These are phyloP conservation scores for Austroboletus sp. DNA, from an alignment of 1,284 basidiomycete species.

Conservation along the genomic window DNA sequence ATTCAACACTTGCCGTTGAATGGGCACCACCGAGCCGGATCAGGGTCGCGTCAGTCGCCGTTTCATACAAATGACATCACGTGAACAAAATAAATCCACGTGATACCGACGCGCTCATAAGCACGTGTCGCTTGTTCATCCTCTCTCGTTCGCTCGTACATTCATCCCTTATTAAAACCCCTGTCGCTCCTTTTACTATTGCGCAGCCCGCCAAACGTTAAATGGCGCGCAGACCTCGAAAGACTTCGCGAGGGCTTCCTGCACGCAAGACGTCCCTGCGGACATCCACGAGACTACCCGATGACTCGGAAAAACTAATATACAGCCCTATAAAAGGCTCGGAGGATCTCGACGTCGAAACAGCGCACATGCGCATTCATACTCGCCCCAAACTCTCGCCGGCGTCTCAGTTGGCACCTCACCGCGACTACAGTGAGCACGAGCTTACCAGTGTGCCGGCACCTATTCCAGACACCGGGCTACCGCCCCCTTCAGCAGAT, in stretches of 20 bases:
- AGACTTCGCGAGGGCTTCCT: slow-evolving; percentile 2
- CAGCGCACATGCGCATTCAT: slow-evolving; percentile 2
- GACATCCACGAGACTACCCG: slow-evolving; percentile 1
- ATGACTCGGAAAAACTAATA: slow-evolving; percentile 26
- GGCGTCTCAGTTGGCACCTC: slow-evolving; percentile 7
- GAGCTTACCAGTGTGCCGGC: slow-evolving; percentile 46
- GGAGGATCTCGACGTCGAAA: background rate
- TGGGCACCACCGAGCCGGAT: too few species aligned
- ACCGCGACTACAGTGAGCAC: slow-evolving; percentile 27
- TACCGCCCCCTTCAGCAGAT: slow-evolving; percentile 19
- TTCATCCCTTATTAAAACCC: slow-evolving; percentile 7
- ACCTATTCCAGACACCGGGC: slow-evolving; percentile 48
- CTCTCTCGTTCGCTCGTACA: slow-evolving; percentile 2
- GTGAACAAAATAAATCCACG: slow-evolving; percentile 30
- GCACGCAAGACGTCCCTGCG: slow-evolving; percentile 15
- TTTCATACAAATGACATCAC: background rate
- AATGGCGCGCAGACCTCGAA: slow-evolving; percentile 21
- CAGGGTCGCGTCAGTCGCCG: too few species aligned
- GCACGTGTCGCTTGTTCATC: slow-evolving; percentile 8
- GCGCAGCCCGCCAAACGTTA: slow-evolving; percentile 28
- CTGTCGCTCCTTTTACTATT: slow-evolving; percentile 25
- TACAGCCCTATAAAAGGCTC: slow-evolving; percentile 2
- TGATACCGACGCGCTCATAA: slow-evolving; percentile 21
- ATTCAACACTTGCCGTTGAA: too few species aligned
- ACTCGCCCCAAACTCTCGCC: slow-evolving; percentile 10